Evolutionary conservation across 2,329 filamentous ascomycete genomes (phyloP), one percentile per base, ranked within the genome.

Genomic region (Colletotrichum sp.): DNA sequence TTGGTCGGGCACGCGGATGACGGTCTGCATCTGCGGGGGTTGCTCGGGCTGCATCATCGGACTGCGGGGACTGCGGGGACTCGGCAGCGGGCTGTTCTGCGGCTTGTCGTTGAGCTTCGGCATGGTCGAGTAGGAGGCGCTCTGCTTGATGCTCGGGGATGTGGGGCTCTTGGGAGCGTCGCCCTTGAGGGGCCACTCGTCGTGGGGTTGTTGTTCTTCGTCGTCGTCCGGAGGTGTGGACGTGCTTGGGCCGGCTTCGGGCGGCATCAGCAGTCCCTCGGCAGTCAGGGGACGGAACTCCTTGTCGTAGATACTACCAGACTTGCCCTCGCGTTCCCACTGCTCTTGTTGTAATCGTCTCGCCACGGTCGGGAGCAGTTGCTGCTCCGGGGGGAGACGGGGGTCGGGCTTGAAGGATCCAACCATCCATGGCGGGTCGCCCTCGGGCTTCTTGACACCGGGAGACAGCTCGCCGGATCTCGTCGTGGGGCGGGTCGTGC

Each of bases 381-480:
- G 97, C 84, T 99, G 95, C 77, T 99, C 97, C 0, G 96, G 97
- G 8, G 97, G 97, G 38, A 99, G 88, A 76, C 96, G 93, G 34
- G 97, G 97, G 82, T 99, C 97, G 1, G 97, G 97, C 81, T 97
- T 98, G 85, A 98, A 99, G 85, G 98, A 95, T 26, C 94, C 95
- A 61, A 97, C 91, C 85, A 98, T 91, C 97, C 97, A 99, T 67
- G 97, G 97, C 12, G 97, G 96, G 70, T 98, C 96, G 24, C 97
- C 97, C 87, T 98, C 97, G 1, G 96, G 96, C 56, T 93, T 91
- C 81, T 95, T 91, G 89, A 83, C 81, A 76, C 78, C 79, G 36
- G 85, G 80, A 56, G 86, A 83, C 34, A 89, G 78, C 73, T 91
- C 91, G 24, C 92, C 92, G 8, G 91, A 92, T 75, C 92, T 88